Percentiles rank a stretch among this genome's conserved stretches.
Conservation (phyloP, 371 early-diverging fungal species). For the Mucor irregularis region DNA sequence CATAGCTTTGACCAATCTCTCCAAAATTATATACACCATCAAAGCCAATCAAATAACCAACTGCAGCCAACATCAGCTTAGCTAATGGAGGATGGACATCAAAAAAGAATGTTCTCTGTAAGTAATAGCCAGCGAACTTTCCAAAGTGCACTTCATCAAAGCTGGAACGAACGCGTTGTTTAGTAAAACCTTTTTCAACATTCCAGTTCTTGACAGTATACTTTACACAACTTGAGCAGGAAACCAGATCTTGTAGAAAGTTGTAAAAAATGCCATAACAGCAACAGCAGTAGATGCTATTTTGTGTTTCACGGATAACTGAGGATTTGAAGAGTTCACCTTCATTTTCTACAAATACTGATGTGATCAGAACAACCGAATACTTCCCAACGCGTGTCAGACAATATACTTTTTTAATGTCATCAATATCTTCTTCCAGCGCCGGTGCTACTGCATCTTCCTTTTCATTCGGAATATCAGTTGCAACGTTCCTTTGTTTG, state of each 20-base stretch:
- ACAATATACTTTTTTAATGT: constrained; percentile 8
- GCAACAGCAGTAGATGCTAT: constrained; percentile 9
- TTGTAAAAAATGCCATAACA: constrained; percentile 19
- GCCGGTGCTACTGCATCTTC: too few species aligned
- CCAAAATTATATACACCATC: constrained; percentile 90
- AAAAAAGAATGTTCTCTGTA: constrained; percentile 92
- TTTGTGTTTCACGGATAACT: constrained; percentile 1
- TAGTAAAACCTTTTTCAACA: constrained; percentile 15
- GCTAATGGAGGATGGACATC: constrained; percentile 91
- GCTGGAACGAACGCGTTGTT: too few species aligned
- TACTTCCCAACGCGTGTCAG: background rate
- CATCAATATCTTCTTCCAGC: constrained; percentile 12
- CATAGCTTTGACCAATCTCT: constrained; percentile 65
- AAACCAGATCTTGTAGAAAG: constrained; percentile 55
- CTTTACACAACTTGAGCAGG: constrained; percentile 74
- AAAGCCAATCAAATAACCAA: constrained; percentile 77
- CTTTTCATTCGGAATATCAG: too few species aligned
- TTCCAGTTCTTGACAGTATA: background rate
- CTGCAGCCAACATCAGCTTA: constrained; percentile 88
- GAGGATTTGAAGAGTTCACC: background rate
- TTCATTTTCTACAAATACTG: background rate
- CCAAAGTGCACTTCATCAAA: constrained; percentile 99
- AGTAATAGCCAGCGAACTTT: constrained; percentile 95
- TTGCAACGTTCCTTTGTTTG: too few species aligned
- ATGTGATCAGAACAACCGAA: too few species aligned